Percentiles rank a stretch among this genome's conserved stretches.
Conservation (phyloP, 2,329 filamentous ascomycete genomes). For the Rutstroemia sydowiana region DNA sequence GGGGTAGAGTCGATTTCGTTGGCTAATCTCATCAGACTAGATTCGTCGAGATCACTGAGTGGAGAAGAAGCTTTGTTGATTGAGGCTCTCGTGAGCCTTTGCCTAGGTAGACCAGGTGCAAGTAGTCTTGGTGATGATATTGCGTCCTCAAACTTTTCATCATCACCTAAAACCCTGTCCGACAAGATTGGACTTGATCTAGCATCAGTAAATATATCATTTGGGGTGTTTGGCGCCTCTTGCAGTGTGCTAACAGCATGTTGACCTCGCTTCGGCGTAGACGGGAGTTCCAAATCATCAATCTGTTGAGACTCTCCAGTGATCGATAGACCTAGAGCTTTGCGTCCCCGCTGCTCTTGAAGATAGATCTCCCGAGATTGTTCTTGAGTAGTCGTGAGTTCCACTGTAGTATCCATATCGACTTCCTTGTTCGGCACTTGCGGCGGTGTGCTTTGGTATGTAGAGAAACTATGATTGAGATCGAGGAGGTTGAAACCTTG, state of each 20-base stretch:
- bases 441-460: slow-evolving; percentile 12
- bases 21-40: slow-evolving; percentile 24
- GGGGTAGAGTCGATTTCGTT: slow-evolving; percentile 17
- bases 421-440: background rate
- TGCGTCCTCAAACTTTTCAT: slow-evolving; percentile 24
- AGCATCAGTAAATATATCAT: slow-evolving; percentile 39
- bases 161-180: slow-evolving; percentile 15
- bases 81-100: background rate
- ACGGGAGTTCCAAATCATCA: background rate
- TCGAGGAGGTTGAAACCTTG: slow-evolving; percentile 15
- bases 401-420: background rate
- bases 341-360: background rate
- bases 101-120: background rate
- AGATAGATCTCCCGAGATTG: slow-evolving; percentile 1
- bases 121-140: slow-evolving; percentile 19
- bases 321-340: background rate
- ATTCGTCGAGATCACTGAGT: slow-evolving; percentile 24
- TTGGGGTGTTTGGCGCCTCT: slow-evolving; percentile 9
- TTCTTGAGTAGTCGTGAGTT: slow-evolving; percentile 7
- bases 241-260: background rate
- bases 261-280: slow-evolving; percentile 9
- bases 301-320: background rate
- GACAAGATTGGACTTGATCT: slow-evolving; percentile 36
- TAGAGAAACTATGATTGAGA: slow-evolving; percentile 14
- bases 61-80: slow-evolving; percentile 13